Evolutionary conservation across 495 filamentous ascomycete genomes (phyloP), one percentile per base, ranked within the genome.

Genomic region (Xylaria acuta): DNA sequence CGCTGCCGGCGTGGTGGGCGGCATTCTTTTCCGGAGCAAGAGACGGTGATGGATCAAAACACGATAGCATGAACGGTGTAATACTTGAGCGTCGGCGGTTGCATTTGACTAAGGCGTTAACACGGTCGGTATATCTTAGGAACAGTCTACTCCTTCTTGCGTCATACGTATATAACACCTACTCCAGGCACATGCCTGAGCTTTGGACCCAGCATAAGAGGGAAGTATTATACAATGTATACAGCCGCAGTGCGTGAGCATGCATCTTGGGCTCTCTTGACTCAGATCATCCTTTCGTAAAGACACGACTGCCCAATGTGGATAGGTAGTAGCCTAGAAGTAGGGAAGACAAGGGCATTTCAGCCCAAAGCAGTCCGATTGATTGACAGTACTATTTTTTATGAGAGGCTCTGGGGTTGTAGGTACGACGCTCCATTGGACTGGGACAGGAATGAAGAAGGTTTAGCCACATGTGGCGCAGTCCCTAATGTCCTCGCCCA

Each of bases 1-100:
- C 73, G 94, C 93, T 11, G 96, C 94, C 16, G 95, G 94, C n/a
- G 90, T 97, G 34, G 91, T 98, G 38, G 96, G 95, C 34, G 93
- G 93, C 43, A 86, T 97, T 75, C 78, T 99, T 53, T 86, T 97
- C 77, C 74, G 77, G 25, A 76, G 77, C 51, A 76, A 74, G 67
- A 76, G 69, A 54, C 75, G 77, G 63, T 79, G 73, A 58, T 66
- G 14, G 62, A 40, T 16, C 36, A 34, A 62, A 25, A 5, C 34
- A 53, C 25, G 0, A 36, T 45, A 4, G 36, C 5, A 32, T 5
- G 27, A 66, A 32, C 5, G 27, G 32, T 65, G 62, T 71, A 64
- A 47, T 38, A 12, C 62, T 58, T 38, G 53, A 72, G 63, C 63
- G 70, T 67, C 12, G 62, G 70, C 14, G 62, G 62, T 34, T 64